These are phyloP conservation scores for Globisporangium radiosum DNA, from an alignment of 352 stramenopile genomes.

Conservation along the genomic window DNA sequence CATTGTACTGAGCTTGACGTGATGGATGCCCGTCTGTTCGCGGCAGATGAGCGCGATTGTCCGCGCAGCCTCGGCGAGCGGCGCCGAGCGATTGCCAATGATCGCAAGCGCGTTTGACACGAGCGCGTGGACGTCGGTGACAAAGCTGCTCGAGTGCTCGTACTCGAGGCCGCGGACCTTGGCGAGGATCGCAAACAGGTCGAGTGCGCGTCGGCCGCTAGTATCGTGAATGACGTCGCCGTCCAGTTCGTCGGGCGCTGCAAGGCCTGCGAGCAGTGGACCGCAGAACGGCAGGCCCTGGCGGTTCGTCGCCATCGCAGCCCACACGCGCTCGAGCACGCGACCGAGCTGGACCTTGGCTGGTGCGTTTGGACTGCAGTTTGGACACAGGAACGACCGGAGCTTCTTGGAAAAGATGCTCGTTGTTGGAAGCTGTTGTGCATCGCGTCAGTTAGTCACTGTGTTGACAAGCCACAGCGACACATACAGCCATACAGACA, in stretches of 20 bases:
- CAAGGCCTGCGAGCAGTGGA: slow-evolving; percentile 59
- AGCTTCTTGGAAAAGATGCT: slow-evolving; percentile 65
- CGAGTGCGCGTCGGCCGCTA: slow-evolving; percentile 16
- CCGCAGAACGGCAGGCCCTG: slow-evolving; percentile 80
- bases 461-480: slow-evolving; percentile 1
- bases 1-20: slow-evolving; percentile 49
- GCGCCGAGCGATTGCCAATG: slow-evolving; percentile 47
- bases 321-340: slow-evolving; percentile 79
- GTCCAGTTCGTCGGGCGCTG: slow-evolving; percentile 15
- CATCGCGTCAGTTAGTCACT: neutral
- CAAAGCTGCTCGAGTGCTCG: slow-evolving; percentile 48
- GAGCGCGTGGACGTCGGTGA: slow-evolving; percentile 56
- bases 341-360: slow-evolving; percentile 69
- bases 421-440: slow-evolving; percentile 47
- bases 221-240: neutral
- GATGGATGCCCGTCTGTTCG: slow-evolving; percentile 70
- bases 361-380: slow-evolving; percentile 54
- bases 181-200: slow-evolving; percentile 70
- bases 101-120: slow-evolving; percentile 57
- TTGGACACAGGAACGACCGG: slow-evolving; percentile 56
- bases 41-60: slow-evolving; percentile 71
- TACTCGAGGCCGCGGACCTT: slow-evolving; percentile 75
- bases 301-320: slow-evolving; percentile 76
- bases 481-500: neutral
- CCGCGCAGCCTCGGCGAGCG: slow-evolving; percentile 58